Base-by-base conservation (phyloP, 352 stramenopile genomes). In the Plasmopara viticola region DNA sequence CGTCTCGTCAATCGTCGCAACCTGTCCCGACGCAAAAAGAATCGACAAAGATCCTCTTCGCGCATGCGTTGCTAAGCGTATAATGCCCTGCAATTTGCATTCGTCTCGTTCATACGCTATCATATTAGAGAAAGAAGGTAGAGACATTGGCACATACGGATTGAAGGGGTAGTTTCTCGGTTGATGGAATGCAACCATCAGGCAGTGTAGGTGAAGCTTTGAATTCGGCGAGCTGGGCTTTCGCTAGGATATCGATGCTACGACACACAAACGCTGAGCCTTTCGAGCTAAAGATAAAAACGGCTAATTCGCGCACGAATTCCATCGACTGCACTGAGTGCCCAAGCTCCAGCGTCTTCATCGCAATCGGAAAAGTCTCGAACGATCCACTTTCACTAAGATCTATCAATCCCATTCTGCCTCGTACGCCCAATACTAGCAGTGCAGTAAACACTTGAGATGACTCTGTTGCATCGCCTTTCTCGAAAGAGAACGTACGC, bases 1-100 rank as follows among this genome's bases (percentile, higher is more conserved):
- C 28, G 15, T 5, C 6, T 48, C 37, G 48, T 66, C 40, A 33
- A 78, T 58, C 33, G 58, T 70, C 5, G 49, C 47, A 6, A 80
- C 48, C 3, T 57, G 64, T 6, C 72, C 72, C 29, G 72, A 74
- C 6, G 51, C 47, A 13, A 68, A 74, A 9, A 80, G 42, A 41
- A 79, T 51, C 20, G 67, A 69, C 9, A 80, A 40, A 3, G 40
- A 46, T 1, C 58, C 34, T 6, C 42, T 37, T 25, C 44, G 25
- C 34, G 40, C 41, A 51, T 74, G 53, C 3, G 49, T 49, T 37
- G 44, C 54, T 39, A 83, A 45, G 8, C 56, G 58, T 9, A 72
- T 28, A 13, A 78, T 48, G 5, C 62, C 62, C 72, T 83, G 29
- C 13, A 37, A 25, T 41, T 25, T 3, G 3, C 20, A 25, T 25